Percentiles rank a stretch among this genome's conserved stretches.
These are phyloP conservation scores for Mentha longifolia DNA, from an alignment of 257 asterid genomes.

Conservation along the genomic window DNA sequence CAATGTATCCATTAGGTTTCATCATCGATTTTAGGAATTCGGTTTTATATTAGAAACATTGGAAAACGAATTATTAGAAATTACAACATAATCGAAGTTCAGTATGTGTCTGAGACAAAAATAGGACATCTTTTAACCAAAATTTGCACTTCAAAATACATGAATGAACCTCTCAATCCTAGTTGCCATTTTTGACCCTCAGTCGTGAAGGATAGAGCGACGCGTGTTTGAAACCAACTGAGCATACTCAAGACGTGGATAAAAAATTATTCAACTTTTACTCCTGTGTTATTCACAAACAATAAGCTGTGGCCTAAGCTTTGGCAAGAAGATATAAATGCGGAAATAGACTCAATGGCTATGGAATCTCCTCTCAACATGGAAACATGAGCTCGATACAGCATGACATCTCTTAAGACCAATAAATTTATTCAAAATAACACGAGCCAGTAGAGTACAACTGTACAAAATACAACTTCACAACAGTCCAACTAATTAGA, in stretches of 20 bases:
- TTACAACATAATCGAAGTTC: no score
- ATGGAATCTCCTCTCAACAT: conserved; percentile 1
- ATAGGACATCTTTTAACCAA: conserved; percentile 12
- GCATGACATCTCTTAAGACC: background rate
- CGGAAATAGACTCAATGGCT: background rate
- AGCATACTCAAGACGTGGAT: background rate
- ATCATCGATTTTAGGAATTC: no score
- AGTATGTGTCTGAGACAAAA: background rate
- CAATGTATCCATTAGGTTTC: no score
- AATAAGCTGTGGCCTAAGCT: conserved; percentile 17
- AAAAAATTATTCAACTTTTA: background rate
- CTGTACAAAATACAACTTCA: background rate
- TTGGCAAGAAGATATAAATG: background rate
- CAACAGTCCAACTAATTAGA: background rate
- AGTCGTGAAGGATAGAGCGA: background rate
- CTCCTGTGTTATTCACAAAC: background rate
- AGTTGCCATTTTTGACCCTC: background rate
- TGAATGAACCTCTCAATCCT: conserved; percentile 1
- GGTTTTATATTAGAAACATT: no score
- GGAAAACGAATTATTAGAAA: no score
- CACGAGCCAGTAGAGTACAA: background rate
- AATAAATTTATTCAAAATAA: background rate
- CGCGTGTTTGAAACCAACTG: background rate
- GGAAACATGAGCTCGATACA: background rate
- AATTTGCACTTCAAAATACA: background rate